Conservation (phyloP, 371 early-diverging fungal species). For the Rhizopus sp. region DNA sequence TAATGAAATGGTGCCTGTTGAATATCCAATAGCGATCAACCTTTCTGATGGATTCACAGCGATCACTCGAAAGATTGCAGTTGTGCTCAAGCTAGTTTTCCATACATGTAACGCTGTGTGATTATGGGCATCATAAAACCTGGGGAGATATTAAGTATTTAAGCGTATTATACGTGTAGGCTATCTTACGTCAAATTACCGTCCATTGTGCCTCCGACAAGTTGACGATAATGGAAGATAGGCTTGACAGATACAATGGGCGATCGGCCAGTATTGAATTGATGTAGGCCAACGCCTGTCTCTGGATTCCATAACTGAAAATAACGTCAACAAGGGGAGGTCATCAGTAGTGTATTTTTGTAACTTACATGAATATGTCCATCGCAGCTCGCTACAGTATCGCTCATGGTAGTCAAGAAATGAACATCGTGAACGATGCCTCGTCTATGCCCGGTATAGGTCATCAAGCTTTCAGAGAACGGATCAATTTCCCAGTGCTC, state of each 20-base stretch:
- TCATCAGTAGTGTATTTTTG: not conserved
- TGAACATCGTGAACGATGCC: slow-evolving; percentile 55
- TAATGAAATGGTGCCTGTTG: slow-evolving; percentile 60
- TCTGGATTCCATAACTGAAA: slow-evolving; percentile 64
- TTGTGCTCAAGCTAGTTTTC: slow-evolving; percentile 43
- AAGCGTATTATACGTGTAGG: not conserved
- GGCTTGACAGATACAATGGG: slow-evolving; percentile 58
- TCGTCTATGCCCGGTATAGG: slow-evolving; percentile 63
- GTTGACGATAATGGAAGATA: slow-evolving; percentile 54
- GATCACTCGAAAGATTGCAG: slow-evolving; percentile 41
- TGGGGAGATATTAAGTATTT: slow-evolving; percentile 8
- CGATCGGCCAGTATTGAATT: slow-evolving; percentile 50
- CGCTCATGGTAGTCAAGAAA: slow-evolving; percentile 52
- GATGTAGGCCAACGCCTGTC: slow-evolving; percentile 56
- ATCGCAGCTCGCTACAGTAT: slow-evolving; percentile 68
- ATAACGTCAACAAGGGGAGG: too few relatives aligned
- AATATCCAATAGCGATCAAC: slow-evolving; percentile 60
- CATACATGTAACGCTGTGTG: slow-evolving; percentile 44
- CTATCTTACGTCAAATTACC: slow-evolving; percentile 40
- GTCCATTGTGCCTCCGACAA: slow-evolving; percentile 59
- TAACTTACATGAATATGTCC: slow-evolving; percentile 64
- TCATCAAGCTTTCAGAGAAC: slow-evolving; percentile 58
- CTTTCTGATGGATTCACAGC: slow-evolving; percentile 59
- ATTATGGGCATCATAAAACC: slow-evolving; percentile 50
- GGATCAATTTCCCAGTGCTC: slow-evolving; percentile 60